Evolutionary conservation across 2,329 filamentous ascomycete species (phyloP).

Genomic region (Colletotrichum cereale): DNA sequence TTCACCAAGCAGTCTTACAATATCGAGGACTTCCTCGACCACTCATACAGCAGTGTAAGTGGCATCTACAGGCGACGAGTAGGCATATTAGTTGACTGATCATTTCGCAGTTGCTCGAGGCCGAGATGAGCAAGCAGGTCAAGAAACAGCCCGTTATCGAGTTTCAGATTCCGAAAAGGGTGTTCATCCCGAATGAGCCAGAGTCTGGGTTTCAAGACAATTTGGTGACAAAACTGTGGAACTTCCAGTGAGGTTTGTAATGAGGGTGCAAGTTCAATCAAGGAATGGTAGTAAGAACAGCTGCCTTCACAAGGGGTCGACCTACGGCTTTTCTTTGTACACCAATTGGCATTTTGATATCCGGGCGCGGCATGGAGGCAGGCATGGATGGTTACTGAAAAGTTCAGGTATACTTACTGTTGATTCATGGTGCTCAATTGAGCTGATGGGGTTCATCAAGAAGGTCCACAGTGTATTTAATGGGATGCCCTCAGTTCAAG

Average conservation of each 20-base stretch:
- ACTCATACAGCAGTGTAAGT: slow-evolving; percentile 86
- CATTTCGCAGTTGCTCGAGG: slow-evolving; percentile 76
- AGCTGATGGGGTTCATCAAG: neutral
- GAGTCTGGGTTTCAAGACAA: slow-evolving; percentile 63
- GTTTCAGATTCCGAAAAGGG: slow-evolving; percentile 91
- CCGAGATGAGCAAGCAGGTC: slow-evolving; percentile 84
- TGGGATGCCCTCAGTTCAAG: neutral
- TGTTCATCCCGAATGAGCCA: slow-evolving; percentile 71
- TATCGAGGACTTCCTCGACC: slow-evolving; percentile 96
- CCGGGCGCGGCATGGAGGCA: slow-evolving; percentile 17
- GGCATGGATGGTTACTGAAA: slow-evolving; percentile 20
- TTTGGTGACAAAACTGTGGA: slow-evolving; percentile 71
- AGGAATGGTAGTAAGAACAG: neutral
- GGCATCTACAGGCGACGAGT: neutral
- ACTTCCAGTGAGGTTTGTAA: slow-evolving; percentile 57
- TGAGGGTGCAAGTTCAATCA: neutral
- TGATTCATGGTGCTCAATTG: slow-evolving; percentile 1
- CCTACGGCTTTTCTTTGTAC: neutral
- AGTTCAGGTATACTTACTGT: slow-evolving; percentile 17
- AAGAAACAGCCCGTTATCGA: slow-evolving; percentile 92
- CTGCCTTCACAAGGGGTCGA: neutral
- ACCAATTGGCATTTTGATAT: slow-evolving; percentile 22
- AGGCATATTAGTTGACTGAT: slow-evolving; percentile 66
- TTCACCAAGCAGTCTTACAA: slow-evolving; percentile 97
- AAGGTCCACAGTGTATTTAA: neutral